A percentile compares a stretch with the other conserved stretches of the same genome.
phyloP scores from a whole-genome alignment of 148 eudicot species.

The Fagopyrum tataricum region DNA sequence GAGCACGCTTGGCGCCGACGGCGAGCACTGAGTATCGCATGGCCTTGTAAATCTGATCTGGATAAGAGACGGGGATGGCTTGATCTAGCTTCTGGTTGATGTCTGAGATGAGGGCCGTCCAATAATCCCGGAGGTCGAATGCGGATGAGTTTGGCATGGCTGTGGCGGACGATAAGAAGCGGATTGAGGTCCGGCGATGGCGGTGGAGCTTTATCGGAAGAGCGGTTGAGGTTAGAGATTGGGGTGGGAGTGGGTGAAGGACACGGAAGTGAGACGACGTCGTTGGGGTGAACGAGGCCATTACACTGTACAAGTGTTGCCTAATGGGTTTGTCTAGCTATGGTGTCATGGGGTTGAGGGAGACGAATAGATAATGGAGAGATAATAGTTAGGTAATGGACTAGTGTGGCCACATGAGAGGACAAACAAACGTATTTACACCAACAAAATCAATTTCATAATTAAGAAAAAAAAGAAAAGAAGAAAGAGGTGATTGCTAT shows the following conservation, averaged over 20 bases:
- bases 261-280: slow-evolving; percentile 25
- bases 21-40: slow-evolving; percentile 86
- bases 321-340: background rate
- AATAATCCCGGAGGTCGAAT: slow-evolving; percentile 65
- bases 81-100: slow-evolving; percentile 73
- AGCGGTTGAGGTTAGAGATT: slow-evolving; percentile 18
- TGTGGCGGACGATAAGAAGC: slow-evolving; percentile 17
- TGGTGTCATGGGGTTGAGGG: background rate
- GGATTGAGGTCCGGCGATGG: background rate
- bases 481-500: too few species aligned
- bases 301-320: background rate
- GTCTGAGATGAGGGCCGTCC: slow-evolving; percentile 56
- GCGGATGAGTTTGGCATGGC: slow-evolving; percentile 15
- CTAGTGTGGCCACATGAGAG: background rate
- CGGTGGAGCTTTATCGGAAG: slow-evolving; percentile 19
- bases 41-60: slow-evolving; percentile 68
- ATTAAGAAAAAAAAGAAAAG: too few species aligned
- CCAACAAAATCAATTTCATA: background rate
- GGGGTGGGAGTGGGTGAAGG: slow-evolving; percentile 16
- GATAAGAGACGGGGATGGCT: slow-evolving; percentile 66
- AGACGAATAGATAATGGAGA: background rate
- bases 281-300: slow-evolving; percentile 27
- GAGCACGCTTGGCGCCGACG: slow-evolving; percentile 74
- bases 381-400: background rate
- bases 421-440: background rate